Evolutionary conservation across 2,329 filamentous ascomycete species (phyloP).

Genomic region (Myriosclerotinia curreyana): DNA sequence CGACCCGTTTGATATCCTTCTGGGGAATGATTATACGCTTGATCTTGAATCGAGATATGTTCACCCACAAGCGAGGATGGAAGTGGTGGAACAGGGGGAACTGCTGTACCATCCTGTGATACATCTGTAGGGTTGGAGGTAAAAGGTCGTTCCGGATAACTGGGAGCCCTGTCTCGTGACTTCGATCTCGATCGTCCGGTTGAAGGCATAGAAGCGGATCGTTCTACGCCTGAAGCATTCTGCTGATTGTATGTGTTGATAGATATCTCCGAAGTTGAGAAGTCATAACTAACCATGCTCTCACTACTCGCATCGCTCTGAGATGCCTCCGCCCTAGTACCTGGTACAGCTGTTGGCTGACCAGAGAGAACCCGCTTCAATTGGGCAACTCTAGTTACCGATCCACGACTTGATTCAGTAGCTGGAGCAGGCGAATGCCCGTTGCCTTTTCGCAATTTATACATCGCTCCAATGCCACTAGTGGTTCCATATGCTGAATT

Average conservation of each 20-base stretch:
- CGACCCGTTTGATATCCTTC: constrained; percentile 28
- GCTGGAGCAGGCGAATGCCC: constrained; percentile 47
- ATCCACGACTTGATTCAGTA: constrained; percentile 47
- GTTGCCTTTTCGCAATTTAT: constrained; percentile 53
- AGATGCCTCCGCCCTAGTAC: constrained; percentile 41
- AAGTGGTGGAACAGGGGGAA: constrained; percentile 38
- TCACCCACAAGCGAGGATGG: constrained; percentile 32
- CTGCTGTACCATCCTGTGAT: constrained; percentile 30
- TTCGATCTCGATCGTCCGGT: constrained; percentile 35
- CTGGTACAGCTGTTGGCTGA: constrained; percentile 43
- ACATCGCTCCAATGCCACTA: constrained; percentile 40
- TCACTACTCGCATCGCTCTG: constrained; percentile 58
- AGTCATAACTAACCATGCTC: constrained; percentile 69
- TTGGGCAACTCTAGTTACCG: constrained; percentile 61
- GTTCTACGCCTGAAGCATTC: constrained; percentile 27
- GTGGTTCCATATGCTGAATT: constrained; percentile 37
- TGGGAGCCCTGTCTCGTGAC: constrained; percentile 34
- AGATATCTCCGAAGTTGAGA: constrained; percentile 63
- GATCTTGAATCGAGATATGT: constrained; percentile 30
- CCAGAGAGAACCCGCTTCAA: constrained; percentile 60
- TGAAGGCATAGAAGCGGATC: constrained; percentile 33
- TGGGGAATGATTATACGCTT: constrained; percentile 26
- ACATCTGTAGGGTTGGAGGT: constrained; percentile 31
- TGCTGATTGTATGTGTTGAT: constrained; percentile 45
- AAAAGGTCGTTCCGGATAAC: constrained; percentile 31